Evolutionary conservation across 495 filamentous ascomycete genomes (phyloP).

Genomic region (Immersiella caudata): DNA sequence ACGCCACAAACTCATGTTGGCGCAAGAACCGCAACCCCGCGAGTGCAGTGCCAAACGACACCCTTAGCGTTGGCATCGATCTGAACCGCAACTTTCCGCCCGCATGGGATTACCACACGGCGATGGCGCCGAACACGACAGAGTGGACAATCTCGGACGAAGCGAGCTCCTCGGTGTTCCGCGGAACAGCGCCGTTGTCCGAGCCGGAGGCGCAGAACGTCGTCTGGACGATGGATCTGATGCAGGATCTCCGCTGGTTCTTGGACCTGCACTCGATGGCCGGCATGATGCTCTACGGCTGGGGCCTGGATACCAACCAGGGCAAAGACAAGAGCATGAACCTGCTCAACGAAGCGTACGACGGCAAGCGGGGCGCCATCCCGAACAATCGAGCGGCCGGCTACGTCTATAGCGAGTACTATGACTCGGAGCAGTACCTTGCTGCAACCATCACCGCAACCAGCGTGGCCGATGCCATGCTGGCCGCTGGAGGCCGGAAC

Average conservation of each 20-base stretch:
- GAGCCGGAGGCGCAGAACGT: constrained; percentile 44
- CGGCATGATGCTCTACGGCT: constrained; percentile 44
- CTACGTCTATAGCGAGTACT: constrained; percentile 43
- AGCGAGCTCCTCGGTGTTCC: constrained; percentile 36
- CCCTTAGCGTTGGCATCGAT: constrained; percentile 36
- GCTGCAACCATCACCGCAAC: neutral
- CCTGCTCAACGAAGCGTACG: constrained; percentile 41
- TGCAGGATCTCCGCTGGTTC: constrained; percentile 45
- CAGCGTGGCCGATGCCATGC: constrained; percentile 8
- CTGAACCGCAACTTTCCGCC: constrained; percentile 48
- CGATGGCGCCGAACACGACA: constrained; percentile 35
- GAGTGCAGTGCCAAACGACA: neutral
- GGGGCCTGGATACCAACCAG: constrained; percentile 47
- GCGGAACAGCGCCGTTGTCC: constrained; percentile 39
- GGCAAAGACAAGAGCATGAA: constrained; percentile 35
- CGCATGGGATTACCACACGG: constrained; percentile 39
- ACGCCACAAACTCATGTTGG: constrained; percentile 40
- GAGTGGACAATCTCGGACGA: constrained; percentile 32
- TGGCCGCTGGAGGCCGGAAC: constrained; percentile 29
- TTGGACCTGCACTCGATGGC: constrained; percentile 48
- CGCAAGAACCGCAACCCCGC: constrained; percentile 45
- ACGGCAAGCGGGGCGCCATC: constrained; percentile 42
- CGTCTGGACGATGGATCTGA: constrained; percentile 42
- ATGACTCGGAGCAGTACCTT: constrained; percentile 23
- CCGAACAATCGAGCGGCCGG: constrained; percentile 15